These are phyloP conservation scores for Cryptococcus sp. DNA, from an alignment of 1,284 basidiomycete species.

Conservation along the genomic window DNA sequence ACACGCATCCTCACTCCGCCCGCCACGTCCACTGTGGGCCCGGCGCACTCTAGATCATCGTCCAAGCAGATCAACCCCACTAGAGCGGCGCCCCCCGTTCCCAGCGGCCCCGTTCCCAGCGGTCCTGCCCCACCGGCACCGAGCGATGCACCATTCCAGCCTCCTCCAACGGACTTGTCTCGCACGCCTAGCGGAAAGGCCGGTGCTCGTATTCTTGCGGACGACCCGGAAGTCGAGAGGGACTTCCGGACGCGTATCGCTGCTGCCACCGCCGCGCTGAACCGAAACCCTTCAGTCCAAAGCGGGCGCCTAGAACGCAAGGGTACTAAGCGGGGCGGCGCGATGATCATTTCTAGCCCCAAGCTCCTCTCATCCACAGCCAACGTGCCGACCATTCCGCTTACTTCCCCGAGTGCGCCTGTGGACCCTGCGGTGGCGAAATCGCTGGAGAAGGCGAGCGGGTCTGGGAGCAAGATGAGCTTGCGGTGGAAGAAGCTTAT, in stretches of 20 bases:
- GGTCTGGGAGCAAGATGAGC: slow-evolving; percentile 30
- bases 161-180: slow-evolving; percentile 5
- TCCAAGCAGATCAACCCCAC: slow-evolving; percentile 2
- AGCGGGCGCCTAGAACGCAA: slow-evolving; percentile 25
- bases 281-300: slow-evolving; percentile 35
- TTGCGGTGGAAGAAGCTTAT: slow-evolving; percentile 40
- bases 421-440: slow-evolving; percentile 10
- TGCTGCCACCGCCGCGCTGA: slow-evolving; percentile 41
- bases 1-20: slow-evolving; percentile 12
- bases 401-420: slow-evolving; percentile 13
- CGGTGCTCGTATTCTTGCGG: slow-evolving; percentile 4
- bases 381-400: slow-evolving; percentile 27
- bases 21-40: neutral
- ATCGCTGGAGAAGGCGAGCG: slow-evolving; percentile 27
- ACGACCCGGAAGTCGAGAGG: slow-evolving; percentile 36
- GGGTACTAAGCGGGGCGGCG: slow-evolving; percentile 27
- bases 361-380: slow-evolving; percentile 38
- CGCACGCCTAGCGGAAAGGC: slow-evolving; percentile 6
- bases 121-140: slow-evolving; percentile 10
- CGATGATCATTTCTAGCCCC: slow-evolving; percentile 38
- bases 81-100: slow-evolving; percentile 10
- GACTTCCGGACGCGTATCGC: slow-evolving; percentile 47
- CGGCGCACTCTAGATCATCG: slow-evolving; percentile 2
- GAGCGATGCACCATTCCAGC: slow-evolving; percentile 14
- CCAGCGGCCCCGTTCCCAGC: neutral